Base-by-base conservation (phyloP, 108 stramenopile genomes). In the Fragilariopsis cylindrus region DNA sequence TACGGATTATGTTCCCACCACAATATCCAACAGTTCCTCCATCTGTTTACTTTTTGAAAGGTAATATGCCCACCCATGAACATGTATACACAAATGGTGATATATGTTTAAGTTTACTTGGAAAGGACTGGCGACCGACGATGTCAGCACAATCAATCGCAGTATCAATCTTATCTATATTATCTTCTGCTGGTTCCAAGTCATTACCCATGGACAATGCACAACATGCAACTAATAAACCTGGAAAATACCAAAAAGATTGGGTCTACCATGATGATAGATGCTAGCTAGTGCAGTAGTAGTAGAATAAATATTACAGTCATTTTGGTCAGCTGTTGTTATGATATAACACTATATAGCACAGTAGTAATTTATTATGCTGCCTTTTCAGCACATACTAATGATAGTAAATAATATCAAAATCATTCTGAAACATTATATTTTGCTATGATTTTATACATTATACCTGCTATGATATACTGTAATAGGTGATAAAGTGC, bases 61-160 rank as follows among this genome's bases (percentile, higher is more conserved):
- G 90, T 16, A 19, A 78, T 70, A 78, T 85, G 42, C 84, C 84
- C 39, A 48, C 63, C 42, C 96, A 97, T 77, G 92, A 92, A 69
- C 98, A 98, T 78, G 96, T 97, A n/a, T 98, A 98, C 76, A 97
- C 98, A 49, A 98, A 98, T 83, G 98, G 98, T 18, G 98, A 98
- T 74, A 98, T 98, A 72, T 97, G 98, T 74, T 83, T 98, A 68
- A 91, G 84, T 66, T 75, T 98, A 58, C 79, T 98, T n/a, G 97
- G 97, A 6, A 90, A 92, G 62, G 98, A 94, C 76, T 98, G 98
- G 98, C 72, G 94, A 56, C 98, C 98, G 4, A 97, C 91, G 56
- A 96, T 98, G 94, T 97, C 96, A 49, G 97, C 94, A 40, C 94
- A 96, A 77, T 89, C 84, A 41, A 85, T 98, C 73, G 96, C 96